Evolutionary conservation across 2,329 filamentous ascomycete genomes (phyloP).

Genomic region (Epichloe typhina): DNA sequence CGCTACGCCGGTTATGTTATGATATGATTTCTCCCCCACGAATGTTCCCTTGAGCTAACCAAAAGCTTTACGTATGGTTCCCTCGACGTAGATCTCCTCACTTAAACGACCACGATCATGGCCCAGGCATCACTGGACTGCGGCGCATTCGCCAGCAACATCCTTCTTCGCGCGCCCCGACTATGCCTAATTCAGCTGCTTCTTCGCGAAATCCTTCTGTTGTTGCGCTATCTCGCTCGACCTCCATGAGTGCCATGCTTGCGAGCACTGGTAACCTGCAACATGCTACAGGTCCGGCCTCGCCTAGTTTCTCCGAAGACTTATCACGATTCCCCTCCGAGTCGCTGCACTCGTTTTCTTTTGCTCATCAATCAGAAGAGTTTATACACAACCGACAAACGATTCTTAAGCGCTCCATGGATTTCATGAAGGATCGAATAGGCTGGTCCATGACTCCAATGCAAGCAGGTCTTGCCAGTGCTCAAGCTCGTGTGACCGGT

Average conservation of each 20-base stretch:
- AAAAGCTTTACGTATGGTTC: not conserved
- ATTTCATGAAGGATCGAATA: constrained; percentile 90
- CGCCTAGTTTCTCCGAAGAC: constrained; percentile 75
- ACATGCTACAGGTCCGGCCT: constrained; percentile 49
- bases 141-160: constrained; percentile 87
- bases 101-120: constrained; percentile 77
- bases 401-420: constrained; percentile 82
- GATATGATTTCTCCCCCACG: constrained; percentile 13
- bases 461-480: constrained; percentile 65
- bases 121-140: constrained; percentile 71
- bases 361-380: constrained; percentile 89
- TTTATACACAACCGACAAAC: constrained; percentile 84
- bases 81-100: constrained; percentile 56
- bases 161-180: constrained; percentile 46
- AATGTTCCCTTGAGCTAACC: not conserved
- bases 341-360: constrained; percentile 95
- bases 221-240: constrained; percentile 47
- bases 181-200: constrained; percentile 47
- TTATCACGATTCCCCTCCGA: constrained; percentile 86
- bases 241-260: constrained; percentile 57
- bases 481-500: constrained; percentile 68
- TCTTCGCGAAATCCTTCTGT: constrained; percentile 49
- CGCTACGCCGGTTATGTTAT: constrained; percentile 11
- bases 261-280: constrained; percentile 42
- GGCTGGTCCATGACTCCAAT: constrained; percentile 57